Evolutionary conservation across 176 grass and related monocot genomes (phyloP), one percentile per base, ranked within the genome.

Genomic region (Carex pumila): DNA sequence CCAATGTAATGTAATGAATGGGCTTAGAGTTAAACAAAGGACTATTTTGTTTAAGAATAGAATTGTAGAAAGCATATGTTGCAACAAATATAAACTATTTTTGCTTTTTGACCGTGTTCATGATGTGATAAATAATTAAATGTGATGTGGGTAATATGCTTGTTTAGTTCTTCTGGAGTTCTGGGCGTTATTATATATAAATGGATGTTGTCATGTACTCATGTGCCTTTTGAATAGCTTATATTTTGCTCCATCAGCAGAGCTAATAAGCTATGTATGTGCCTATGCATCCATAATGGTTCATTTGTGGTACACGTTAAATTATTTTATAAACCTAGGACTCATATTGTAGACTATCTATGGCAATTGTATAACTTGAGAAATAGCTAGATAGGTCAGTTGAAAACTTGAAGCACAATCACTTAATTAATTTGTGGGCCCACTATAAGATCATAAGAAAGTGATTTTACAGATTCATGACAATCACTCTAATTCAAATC

Each of bases 1-100:
- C 65, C 31, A 18, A 61, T 65, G 21, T n/a, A n/a, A 34, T 34
- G 32, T 61, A 53, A 56, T 31, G 73, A 53, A 56, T 31, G 73
- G 73, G 50, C 50, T 76, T 13, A 77, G 50, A 25, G 17, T 64
- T 4, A 32, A 77, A 31, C 12, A 77, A 56, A 77, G 22, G 25
- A 56, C 47, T 52, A 39, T 31, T 76, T 76, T 53, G 45, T 76
- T 39, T 80, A 47, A 56, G 37, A 25, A 41, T 63, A 81, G 57
- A 81, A 83, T 65, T 65, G 63, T 65, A 83, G 63, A 50, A 61
- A 50, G 62, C 57, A 67, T 82, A 41, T 65, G 62, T 82, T 61
- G 50, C 52, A 62, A 66, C 61, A 82, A 47, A 82, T 17, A 12
- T 45, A 62, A 81, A 81, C 60, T 81, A 39, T 64, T 34, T 43